phyloP scores from a whole-genome alignment of 2,329 filamentous ascomycete species.

The Beauveria pseudobassiana region DNA sequence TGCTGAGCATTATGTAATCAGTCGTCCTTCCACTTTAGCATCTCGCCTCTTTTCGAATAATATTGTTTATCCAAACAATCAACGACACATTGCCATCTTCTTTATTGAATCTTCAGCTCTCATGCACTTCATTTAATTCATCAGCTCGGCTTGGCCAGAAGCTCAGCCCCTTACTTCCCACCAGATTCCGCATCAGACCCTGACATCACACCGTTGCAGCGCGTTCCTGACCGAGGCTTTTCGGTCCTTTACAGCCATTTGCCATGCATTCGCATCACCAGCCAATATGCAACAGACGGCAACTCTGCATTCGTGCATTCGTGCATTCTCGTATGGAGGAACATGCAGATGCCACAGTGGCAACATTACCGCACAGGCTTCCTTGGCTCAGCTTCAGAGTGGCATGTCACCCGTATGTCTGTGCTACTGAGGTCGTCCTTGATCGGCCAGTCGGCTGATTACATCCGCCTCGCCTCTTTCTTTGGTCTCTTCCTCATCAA shows the following conservation, averaged over 20 bases:
- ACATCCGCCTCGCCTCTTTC: not conserved
- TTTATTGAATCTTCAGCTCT: not conserved
- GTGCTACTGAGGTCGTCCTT: not conserved
- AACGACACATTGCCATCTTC: not conserved
- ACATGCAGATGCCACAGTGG: not conserved
- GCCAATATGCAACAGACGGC: not conserved
- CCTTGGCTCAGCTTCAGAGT: not conserved
- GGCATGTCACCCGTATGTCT: not conserved
- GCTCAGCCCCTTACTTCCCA: not conserved
- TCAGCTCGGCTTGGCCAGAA: not conserved
- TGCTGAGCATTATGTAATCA: too few relatives aligned
- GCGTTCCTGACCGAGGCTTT: not conserved
- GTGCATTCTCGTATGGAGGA: not conserved
- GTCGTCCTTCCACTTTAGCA: too few relatives aligned
- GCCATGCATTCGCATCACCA: not conserved
- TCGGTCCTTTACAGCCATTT: not conserved
- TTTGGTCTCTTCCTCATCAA: not conserved
- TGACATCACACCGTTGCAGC: not conserved
- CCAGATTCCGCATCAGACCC: not conserved
- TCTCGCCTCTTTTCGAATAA: too few relatives aligned
- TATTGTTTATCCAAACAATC: not conserved
- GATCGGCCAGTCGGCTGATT: not conserved
- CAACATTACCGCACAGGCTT: not conserved
- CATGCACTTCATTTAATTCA: not conserved
- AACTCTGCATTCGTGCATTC: not conserved